Evolutionary conservation across 2,329 filamentous ascomycete species (phyloP).

Genomic region (Balansia obtecta): DNA sequence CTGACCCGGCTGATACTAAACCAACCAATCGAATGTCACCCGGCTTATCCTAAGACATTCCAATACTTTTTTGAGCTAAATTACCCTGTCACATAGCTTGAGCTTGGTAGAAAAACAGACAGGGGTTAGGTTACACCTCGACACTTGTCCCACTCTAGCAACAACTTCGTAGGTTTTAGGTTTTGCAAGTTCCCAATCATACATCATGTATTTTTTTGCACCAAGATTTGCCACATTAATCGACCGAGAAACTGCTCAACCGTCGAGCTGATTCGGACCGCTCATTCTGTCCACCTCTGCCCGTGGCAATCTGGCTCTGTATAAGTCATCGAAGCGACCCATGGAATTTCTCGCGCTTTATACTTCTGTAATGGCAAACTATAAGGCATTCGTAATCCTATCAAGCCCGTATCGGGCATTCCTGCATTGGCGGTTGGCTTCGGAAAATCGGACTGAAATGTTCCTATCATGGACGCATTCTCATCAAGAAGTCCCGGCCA

Average conservation of each 20-base stretch:
- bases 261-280: background rate
- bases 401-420: slow-evolving; percentile 23
- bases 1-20: too few species aligned
- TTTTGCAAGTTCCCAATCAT: background rate
- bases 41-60: too few species aligned
- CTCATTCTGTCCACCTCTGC: slow-evolving; percentile 20
- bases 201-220: too few species aligned
- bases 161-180: too few species aligned
- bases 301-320: slow-evolving; percentile 49
- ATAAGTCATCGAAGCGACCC: slow-evolving; percentile 57
- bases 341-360: slow-evolving; percentile 50
- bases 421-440: slow-evolving; percentile 10
- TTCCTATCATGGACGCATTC: slow-evolving; percentile 49
- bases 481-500: slow-evolving; percentile 54
- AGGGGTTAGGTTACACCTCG: too few species aligned
- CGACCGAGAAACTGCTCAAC: too few species aligned
- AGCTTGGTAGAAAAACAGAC: too few species aligned
- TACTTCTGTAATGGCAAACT: slow-evolving; percentile 63
- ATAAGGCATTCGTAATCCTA: slow-evolving; percentile 76
- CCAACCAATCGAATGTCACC: too few species aligned
- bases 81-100: too few species aligned
- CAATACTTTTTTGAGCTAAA: too few species aligned
- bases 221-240: background rate
- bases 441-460: slow-evolving; percentile 51
- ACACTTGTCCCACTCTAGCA: too few species aligned